Conservation (phyloP, 202 grass and related monocot genomes). For the Setaria italica region DNA sequence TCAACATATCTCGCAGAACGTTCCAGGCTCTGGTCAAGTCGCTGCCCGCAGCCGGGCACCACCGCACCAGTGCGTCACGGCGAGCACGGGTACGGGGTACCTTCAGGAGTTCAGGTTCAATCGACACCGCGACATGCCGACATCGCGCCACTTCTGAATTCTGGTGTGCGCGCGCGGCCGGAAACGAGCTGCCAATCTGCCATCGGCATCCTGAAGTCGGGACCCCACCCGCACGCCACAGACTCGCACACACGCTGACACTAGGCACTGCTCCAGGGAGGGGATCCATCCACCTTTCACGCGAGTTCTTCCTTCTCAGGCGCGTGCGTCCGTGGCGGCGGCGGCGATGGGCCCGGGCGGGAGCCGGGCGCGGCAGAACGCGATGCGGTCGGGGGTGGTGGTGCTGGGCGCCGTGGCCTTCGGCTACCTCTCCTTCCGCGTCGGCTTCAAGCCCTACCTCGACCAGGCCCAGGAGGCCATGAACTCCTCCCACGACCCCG, state of each 20-base stretch:
- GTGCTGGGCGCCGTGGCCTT: slow-evolving; percentile 76
- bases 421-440: slow-evolving; percentile 82
- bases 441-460: slow-evolving; percentile 91
- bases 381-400: slow-evolving; percentile 79
- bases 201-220: background rate
- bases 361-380: slow-evolving; percentile 62
- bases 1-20: too few relatives aligned
- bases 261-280: background rate
- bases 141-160: too few relatives aligned
- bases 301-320: background rate
- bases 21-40: too few relatives aligned
- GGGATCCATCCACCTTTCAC: background rate
- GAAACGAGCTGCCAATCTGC: background rate
- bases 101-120: too few relatives aligned
- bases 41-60: too few relatives aligned
- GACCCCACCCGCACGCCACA: background rate
- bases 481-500: slow-evolving; percentile 38
- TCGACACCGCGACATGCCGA: too few relatives aligned
- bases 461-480: slow-evolving; percentile 72
- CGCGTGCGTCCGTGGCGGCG: background rate
- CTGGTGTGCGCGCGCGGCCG: too few relatives aligned
- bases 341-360: slow-evolving; percentile 40
- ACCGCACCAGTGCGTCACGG: too few relatives aligned
- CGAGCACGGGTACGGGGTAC: background rate
- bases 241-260: background rate